These are phyloP conservation scores for Russula virescens DNA, from an alignment of 768 basidiomycete species.

Conservation along the genomic window DNA sequence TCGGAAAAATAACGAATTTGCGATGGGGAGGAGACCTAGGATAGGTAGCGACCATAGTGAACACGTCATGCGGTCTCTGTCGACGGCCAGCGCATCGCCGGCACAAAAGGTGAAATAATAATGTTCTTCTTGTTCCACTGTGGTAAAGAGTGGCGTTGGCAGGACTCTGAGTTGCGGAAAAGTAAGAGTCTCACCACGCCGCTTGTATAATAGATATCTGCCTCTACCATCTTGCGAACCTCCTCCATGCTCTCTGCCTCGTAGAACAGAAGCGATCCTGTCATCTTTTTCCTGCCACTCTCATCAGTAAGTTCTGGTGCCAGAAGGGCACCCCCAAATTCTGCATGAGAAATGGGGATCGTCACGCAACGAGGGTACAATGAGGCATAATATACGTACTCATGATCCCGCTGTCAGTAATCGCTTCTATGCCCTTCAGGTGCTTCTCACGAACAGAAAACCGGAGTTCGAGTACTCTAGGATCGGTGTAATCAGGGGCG, in stretches of 20 bases:
- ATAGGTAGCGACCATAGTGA: not conserved
- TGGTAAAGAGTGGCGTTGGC: not conserved
- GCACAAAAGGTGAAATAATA: conserved; percentile 15
- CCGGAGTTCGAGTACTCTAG: conserved; percentile 26
- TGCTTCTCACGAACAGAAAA: conserved; percentile 29
- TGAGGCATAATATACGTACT: conserved; percentile 14
- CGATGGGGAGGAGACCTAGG: not conserved
- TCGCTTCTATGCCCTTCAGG: conserved; percentile 18
- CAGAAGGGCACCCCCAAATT: conserved; percentile 16
- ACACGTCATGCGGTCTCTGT: not conserved
- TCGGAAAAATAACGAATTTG: not conserved
- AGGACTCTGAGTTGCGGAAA: not conserved
- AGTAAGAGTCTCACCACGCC: conserved; percentile 26
- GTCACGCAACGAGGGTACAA: not conserved
- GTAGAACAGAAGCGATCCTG: conserved; percentile 28
- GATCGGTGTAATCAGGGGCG: conserved; percentile 32
- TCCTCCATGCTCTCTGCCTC: conserved; percentile 27
- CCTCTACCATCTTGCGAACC: conserved; percentile 26
- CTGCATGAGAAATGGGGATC: not conserved
- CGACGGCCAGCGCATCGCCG: conserved; percentile 15
- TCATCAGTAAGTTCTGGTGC: conserved; percentile 21
- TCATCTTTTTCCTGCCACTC: conserved; percentile 22
- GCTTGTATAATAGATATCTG: conserved; percentile 28
- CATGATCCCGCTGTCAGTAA: conserved; percentile 12
- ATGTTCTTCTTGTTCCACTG: conserved; percentile 20